phyloP scores from a whole-genome alignment of 1,139 yeast species.

The Pichia sp. region DNA sequence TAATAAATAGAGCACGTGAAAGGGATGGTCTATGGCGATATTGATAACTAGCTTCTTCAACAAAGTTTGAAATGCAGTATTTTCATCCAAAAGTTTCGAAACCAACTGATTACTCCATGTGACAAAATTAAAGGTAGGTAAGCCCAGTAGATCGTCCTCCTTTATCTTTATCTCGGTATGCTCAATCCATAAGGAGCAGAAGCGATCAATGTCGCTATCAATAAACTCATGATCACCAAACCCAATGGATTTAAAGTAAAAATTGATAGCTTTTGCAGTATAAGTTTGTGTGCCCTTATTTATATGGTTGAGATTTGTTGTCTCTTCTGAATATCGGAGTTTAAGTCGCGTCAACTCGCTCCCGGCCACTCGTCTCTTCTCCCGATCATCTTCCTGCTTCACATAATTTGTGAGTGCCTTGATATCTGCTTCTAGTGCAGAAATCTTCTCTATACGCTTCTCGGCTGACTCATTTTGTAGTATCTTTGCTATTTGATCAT shows the following conservation, averaged over 20 bases:
- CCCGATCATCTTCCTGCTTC: slow-evolving; percentile 32
- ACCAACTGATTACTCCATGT: slow-evolving; percentile 83
- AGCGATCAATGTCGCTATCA: slow-evolving; percentile 62
- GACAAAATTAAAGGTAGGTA: slow-evolving; percentile 58
- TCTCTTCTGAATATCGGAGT: slow-evolving; percentile 43
- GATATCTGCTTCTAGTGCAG: slow-evolving; percentile 37
- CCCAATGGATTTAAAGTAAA: slow-evolving; percentile 49
- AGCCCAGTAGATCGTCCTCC: slow-evolving; percentile 13
- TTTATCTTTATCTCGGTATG: slow-evolving; percentile 26
- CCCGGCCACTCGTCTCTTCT: slow-evolving; percentile 29
- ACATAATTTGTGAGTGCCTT: slow-evolving; percentile 41
- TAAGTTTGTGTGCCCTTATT: slow-evolving; percentile 36
- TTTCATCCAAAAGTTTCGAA: slow-evolving; percentile 55
- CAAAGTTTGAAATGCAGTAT: slow-evolving; percentile 45
- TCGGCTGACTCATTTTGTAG: slow-evolving; percentile 38
- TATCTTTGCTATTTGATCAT: slow-evolving; percentile 48
- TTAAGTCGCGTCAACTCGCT: slow-evolving; percentile 43
- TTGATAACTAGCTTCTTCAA: slow-evolving; percentile 44
- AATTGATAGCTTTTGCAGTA: slow-evolving; percentile 49
- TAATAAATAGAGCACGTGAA: slow-evolving; percentile 66
- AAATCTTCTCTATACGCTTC: slow-evolving; percentile 34
- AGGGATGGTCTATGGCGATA: slow-evolving; percentile 61
- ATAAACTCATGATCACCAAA: slow-evolving; percentile 36
- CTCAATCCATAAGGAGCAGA: slow-evolving; percentile 84
- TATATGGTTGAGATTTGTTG: slow-evolving; percentile 37